These are phyloP conservation scores for Zasmidium angulare DNA, from an alignment of 2,329 filamentous ascomycete genomes.

Conservation along the genomic window DNA sequence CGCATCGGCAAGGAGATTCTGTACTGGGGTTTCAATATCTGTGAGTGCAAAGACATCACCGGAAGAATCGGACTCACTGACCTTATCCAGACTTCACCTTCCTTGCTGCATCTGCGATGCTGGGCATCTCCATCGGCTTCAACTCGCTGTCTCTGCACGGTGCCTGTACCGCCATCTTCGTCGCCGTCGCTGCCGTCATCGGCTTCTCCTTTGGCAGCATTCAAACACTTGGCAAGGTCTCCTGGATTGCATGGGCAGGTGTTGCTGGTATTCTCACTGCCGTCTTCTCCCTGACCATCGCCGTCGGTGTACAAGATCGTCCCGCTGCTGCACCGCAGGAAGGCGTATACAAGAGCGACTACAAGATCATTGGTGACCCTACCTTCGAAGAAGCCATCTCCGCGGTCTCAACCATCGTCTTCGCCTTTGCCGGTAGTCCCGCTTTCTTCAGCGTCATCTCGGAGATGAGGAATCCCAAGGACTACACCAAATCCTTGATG, in stretches of 20 bases:
- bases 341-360: slow-evolving; percentile 33
- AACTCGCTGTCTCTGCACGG: slow-evolving; percentile 30
- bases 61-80: background rate
- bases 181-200: slow-evolving; percentile 43
- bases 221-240: slow-evolving; percentile 36
- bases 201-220: slow-evolving; percentile 39
- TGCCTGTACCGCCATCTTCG: slow-evolving; percentile 43
- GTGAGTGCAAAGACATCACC: background rate
- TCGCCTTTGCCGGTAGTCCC: slow-evolving; percentile 41
- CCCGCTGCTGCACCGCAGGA: slow-evolving; percentile 35
- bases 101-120: slow-evolving; percentile 39
- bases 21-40: slow-evolving; percentile 23
- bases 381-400: slow-evolving; percentile 57
- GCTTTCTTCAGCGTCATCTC: slow-evolving; percentile 41
- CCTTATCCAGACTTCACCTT: slow-evolving; percentile 25
- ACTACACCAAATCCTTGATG: slow-evolving; percentile 37
- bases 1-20: slow-evolving; percentile 52
- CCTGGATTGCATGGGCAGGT: slow-evolving; percentile 39
- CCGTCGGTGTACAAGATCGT: slow-evolving; percentile 37
- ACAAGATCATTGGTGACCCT: slow-evolving; percentile 26
- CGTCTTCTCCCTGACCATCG: slow-evolving; percentile 35
- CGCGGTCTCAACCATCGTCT: slow-evolving; percentile 54
- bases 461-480: slow-evolving; percentile 40
- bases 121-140: slow-evolving; percentile 28
- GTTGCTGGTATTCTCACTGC: slow-evolving; percentile 26